Evolutionary conservation across 1,284 basidiomycete genomes (phyloP).

Genomic region (Malassezia yamatoensis): DNA sequence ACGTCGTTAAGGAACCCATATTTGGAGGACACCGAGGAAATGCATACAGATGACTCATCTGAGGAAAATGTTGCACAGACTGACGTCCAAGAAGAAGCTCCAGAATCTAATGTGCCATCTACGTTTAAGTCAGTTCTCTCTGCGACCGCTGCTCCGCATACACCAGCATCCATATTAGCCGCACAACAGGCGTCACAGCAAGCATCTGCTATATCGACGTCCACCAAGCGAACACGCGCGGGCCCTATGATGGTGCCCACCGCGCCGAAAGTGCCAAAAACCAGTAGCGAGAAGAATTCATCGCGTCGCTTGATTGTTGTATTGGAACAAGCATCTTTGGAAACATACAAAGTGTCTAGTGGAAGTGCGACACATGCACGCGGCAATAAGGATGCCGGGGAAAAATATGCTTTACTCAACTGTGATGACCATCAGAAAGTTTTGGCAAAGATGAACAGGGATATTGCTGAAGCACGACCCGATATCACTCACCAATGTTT

Average conservation of each 20-base stretch:
- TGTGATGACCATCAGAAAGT: slow-evolving; percentile 99
- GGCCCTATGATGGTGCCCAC: slow-evolving; percentile 40
- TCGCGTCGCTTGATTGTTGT: slow-evolving; percentile 64
- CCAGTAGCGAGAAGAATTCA: slow-evolving; percentile 32
- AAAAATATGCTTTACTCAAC: slow-evolving; percentile 92
- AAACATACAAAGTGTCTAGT: slow-evolving; percentile 76
- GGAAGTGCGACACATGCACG: slow-evolving; percentile 49
- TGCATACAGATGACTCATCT: slow-evolving; percentile 1
- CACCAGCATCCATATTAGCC: slow-evolving; percentile 7
- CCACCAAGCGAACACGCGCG: slow-evolving; percentile 33
- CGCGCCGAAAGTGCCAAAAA: slow-evolving; percentile 43
- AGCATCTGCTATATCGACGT: not conserved
- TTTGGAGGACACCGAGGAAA: slow-evolving; percentile 5
- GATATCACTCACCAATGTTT: slow-evolving; percentile 99
- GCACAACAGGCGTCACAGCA: slow-evolving; percentile 1
- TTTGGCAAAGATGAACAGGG: slow-evolving; percentile 88
- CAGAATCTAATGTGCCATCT: not conserved
- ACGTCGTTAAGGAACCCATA: slow-evolving; percentile 12
- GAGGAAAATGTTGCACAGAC: not conserved
- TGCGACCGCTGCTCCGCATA: slow-evolving; percentile 11
- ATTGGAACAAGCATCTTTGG: slow-evolving; percentile 83
- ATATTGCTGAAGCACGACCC: slow-evolving; percentile 93
- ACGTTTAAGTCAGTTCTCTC: slow-evolving; percentile 11
- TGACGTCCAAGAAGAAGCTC: not conserved
- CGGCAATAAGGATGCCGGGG: slow-evolving; percentile 50